These are phyloP conservation scores for Didymella glomerata DNA, from an alignment of 2,329 filamentous ascomycete species.

Conservation along the genomic window DNA sequence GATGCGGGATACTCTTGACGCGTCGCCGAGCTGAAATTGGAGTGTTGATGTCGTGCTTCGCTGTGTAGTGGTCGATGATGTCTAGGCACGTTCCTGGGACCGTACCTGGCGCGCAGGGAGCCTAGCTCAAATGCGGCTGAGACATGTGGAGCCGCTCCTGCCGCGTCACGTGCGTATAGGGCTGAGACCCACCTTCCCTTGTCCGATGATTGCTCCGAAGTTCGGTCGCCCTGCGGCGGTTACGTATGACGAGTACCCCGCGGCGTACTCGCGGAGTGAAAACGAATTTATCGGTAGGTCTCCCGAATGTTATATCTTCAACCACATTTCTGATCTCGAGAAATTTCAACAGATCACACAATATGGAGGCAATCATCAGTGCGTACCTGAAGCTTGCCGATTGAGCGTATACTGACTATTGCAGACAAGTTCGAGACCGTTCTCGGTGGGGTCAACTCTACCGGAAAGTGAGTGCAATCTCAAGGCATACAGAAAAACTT, in stretches of 20 bases:
- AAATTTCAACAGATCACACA: conserved; percentile 27
- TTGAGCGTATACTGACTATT: conserved; percentile 30
- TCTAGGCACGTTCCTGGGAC: conserved; percentile 20
- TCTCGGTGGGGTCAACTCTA: conserved; percentile 37
- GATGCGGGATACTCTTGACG: neutral
- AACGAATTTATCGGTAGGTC: conserved; percentile 18
- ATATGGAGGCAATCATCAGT: conserved; percentile 52
- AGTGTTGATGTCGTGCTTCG: conserved; percentile 25
- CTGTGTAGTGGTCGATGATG: conserved; percentile 25
- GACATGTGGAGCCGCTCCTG: neutral
- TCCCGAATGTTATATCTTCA: conserved; percentile 35
- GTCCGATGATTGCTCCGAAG: conserved; percentile 9
- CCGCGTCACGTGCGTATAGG: conserved; percentile 16
- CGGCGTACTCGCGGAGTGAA: conserved; percentile 41
- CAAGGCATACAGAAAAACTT: neutral
- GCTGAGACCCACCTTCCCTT: conserved; percentile 8
- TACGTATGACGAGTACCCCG: conserved; percentile 39
- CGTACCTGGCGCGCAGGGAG: conserved; percentile 19
- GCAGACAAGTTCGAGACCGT: conserved; percentile 46
- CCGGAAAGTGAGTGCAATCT: conserved; percentile 45
- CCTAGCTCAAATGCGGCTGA: conserved; percentile 7
- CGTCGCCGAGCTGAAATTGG: neutral
- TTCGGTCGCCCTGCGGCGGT: conserved; percentile 26
- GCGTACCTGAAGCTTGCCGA: conserved; percentile 10
- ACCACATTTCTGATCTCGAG: conserved; percentile 24